Evolutionary conservation across 2,329 filamentous ascomycete species (phyloP).

Genomic region (Colletotrichum tanaceti): DNA sequence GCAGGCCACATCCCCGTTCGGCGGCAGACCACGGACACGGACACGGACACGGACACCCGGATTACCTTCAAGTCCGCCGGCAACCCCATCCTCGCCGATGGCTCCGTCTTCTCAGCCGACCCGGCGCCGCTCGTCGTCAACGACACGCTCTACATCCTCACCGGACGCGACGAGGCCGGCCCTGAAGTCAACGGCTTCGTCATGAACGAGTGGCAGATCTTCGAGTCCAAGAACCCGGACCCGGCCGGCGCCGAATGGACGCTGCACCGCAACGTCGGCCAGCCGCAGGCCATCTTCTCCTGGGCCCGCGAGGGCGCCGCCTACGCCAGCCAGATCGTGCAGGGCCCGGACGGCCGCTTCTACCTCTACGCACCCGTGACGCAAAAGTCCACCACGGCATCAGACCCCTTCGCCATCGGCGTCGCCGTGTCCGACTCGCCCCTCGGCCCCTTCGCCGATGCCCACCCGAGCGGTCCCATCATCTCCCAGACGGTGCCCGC

Average conservation of each 20-base stretch:
- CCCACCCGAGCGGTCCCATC: conserved; percentile 50
- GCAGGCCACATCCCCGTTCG: conserved; percentile 27
- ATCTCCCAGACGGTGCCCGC: conserved; percentile 50
- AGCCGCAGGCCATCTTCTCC: conserved; percentile 49
- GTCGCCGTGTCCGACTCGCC: conserved; percentile 51
- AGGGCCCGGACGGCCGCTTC: conserved; percentile 49
- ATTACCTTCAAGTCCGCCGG: conserved; percentile 46
- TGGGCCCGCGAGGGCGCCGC: conserved; percentile 51
- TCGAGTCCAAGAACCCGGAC: conserved; percentile 46
- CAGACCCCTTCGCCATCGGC: conserved; percentile 53
- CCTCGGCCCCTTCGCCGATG: conserved; percentile 51
- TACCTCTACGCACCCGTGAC: conserved; percentile 53
- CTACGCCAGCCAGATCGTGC: conserved; percentile 52
- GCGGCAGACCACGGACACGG: conserved; percentile 39
- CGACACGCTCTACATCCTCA: conserved; percentile 52
- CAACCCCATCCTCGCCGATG: conserved; percentile 53
- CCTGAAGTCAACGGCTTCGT: conserved; percentile 48
- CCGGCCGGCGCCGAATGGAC: conserved; percentile 50
- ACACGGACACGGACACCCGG: too few relatives aligned
- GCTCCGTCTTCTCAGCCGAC: conserved; percentile 53
- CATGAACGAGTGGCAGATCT: conserved; percentile 54
- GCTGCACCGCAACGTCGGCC: conserved; percentile 47
- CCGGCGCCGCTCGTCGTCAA: conserved; percentile 53
- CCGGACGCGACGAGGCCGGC: conserved; percentile 50
- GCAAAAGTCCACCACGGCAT: conserved; percentile 44